These are phyloP conservation scores for Eimeria maxima DNA, from an alignment of 169 alveolate genomes.

Conservation along the genomic window DNA sequence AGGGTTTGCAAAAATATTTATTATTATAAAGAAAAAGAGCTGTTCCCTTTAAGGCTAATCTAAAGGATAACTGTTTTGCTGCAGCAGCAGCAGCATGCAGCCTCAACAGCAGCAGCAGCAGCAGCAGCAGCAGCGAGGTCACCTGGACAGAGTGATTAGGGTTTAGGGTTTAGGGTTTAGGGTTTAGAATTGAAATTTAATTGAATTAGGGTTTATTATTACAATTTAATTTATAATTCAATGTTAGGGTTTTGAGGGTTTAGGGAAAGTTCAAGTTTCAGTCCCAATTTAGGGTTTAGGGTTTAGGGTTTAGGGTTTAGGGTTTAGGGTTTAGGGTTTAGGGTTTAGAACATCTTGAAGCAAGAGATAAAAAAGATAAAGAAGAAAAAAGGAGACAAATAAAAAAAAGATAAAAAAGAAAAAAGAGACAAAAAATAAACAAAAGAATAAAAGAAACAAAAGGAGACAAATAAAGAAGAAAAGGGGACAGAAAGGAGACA, in stretches of 20 bases:
- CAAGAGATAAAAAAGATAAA: background rate
- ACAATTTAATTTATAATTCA: background rate
- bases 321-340: background rate
- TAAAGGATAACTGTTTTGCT: background rate
- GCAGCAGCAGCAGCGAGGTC: too few relatives aligned
- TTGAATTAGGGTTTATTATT: background rate
- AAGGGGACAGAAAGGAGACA: background rate
- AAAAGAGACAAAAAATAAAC: too few relatives aligned
- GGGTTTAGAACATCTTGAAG: background rate
- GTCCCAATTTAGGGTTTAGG: background rate
- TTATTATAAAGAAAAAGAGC: background rate
- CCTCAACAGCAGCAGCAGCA: too few relatives aligned
- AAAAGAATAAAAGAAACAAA: too few relatives aligned
- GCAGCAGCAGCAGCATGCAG: too few relatives aligned
- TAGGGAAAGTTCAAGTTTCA: background rate
- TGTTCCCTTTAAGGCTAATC: background rate
- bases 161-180: conserved; percentile 39
- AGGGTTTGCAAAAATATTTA: background rate
- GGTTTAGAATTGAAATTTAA: background rate
- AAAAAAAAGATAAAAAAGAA: too few relatives aligned
- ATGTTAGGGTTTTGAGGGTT: background rate
- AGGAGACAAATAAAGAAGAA: too few relatives aligned
- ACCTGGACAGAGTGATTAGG: background rate
- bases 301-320: background rate
- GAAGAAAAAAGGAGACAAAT: background rate